Base-by-base conservation (phyloP, 257 asterid genomes). In the Nicotiana otophora region DNA sequence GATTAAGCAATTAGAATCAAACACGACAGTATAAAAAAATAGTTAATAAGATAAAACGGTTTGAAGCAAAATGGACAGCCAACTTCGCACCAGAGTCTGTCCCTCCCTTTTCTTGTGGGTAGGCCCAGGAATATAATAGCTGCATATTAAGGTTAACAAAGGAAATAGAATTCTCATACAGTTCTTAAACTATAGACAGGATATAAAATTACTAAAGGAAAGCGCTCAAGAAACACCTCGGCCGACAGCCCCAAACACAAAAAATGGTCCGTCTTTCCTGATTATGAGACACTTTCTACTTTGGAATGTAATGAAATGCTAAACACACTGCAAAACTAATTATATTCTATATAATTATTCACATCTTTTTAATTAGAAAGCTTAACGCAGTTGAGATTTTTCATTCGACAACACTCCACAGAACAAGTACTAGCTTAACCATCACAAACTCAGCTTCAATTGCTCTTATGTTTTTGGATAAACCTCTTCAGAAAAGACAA, bases 1-100 rank as follows among this genome's bases (percentile, higher is more conserved):
- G 46, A 75, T 20, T 46, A 72, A 72, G 61, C 61, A 20, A 46
- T 72, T 23, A 5, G 58, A 70, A 51, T 51, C 28, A 51, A 74
- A 26, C 26, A 74, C 31, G 36, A 26, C 26, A 8, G 5, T 4
- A 51, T 74, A 26, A 74, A 74, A 48, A 79, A 61, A 46, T 15
- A 60, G 70, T 60, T 7, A 60, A 60, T 19, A 78, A 20, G 69
- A 78, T 33, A 20, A 31, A 10, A 15, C n/a, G 34, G 39, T 3
- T 79, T 61, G 74, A 79, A 79, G 70, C 39, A 79, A 79, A 79
- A 79, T 36, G 82, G 58, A 79, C 60, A 61, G 20, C 36, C 74
- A 20, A 17, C 23, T 79, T 74, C 14, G n/a, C 62, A 48, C 16
- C 80, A 48, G 62, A 74, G 23, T 7, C 42, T 74, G 80, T 7